These are phyloP conservation scores for Thuja plicata DNA, from an alignment of 83 land plant species.

Conservation along the genomic window DNA sequence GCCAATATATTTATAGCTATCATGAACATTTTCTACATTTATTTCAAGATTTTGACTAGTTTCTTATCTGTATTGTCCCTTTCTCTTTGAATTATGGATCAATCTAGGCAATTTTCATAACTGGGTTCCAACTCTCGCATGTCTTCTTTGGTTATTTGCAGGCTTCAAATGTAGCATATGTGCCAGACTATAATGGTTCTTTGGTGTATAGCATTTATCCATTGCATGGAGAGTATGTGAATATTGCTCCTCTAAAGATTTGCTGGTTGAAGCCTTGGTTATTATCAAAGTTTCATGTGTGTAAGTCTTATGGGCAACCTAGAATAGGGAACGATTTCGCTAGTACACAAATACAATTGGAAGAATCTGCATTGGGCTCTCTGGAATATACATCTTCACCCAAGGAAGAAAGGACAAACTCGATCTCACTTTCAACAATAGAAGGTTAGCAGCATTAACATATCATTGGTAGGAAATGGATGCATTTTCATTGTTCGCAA, in stretches of 20 bases:
- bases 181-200: neutral
- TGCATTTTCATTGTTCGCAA: neutral
- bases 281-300: neutral
- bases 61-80: neutral
- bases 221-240: neutral
- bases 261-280: conserved; percentile 8
- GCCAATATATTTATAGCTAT: neutral
- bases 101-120: neutral
- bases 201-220: neutral
- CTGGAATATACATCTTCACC: neutral
- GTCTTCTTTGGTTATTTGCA: neutral
- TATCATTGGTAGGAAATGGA: neutral
- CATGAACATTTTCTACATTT: neutral
- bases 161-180: neutral
- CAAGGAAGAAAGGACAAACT: neutral
- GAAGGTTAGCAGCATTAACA: neutral
- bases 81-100: neutral
- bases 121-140: neutral
- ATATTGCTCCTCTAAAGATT: neutral
- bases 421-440: neutral
- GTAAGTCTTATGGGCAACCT: neutral
- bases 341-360: neutral
- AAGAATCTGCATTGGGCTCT: neutral
- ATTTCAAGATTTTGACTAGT: neutral
- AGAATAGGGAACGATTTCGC: neutral